phyloP scores from a whole-genome alignment of 495 filamentous ascomycete genomes.

The Halenospora varia region DNA sequence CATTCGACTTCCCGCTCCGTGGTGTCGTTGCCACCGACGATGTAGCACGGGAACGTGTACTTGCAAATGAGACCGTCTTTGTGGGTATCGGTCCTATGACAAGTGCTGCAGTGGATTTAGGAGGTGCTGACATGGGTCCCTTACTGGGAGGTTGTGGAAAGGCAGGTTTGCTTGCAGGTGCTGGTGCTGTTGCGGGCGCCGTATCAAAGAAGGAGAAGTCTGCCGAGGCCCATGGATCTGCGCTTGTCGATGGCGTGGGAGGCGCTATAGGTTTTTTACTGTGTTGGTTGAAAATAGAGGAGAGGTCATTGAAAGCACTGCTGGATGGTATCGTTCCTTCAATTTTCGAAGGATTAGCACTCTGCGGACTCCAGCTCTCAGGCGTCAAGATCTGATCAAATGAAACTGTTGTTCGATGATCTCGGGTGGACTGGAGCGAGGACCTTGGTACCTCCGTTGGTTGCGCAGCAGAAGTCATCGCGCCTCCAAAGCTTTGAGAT shows the following conservation, averaged over 20 bases:
- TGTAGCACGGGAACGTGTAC: background rate
- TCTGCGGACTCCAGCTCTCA: slow-evolving; percentile 2
- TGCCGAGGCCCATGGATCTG: slow-evolving; percentile 32
- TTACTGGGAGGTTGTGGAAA: background rate
- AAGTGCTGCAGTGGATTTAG: background rate
- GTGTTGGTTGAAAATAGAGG: background rate
- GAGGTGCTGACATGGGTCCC: background rate
- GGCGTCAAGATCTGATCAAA: background rate
- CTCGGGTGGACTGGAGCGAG: background rate
- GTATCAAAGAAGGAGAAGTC: slow-evolving; percentile 37
- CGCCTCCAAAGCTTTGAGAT: slow-evolving; percentile 10
- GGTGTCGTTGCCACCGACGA: background rate
- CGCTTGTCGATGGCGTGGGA: background rate
- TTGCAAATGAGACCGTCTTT: slow-evolving; percentile 18
- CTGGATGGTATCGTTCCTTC: slow-evolving; percentile 6
- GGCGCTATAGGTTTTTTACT: background rate
- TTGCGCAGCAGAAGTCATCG: background rate
- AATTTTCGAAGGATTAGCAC: background rate
- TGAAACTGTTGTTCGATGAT: background rate
- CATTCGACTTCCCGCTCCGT: slow-evolving; percentile 16
- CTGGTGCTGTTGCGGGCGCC: slow-evolving; percentile 10
- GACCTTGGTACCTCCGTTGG: background rate
- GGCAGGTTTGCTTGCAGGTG: too few species aligned
- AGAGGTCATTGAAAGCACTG: background rate
- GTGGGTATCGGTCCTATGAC: slow-evolving; percentile 7